Conservation (phyloP, 73 alveolate species). For the Paramecium biaurelia region DNA sequence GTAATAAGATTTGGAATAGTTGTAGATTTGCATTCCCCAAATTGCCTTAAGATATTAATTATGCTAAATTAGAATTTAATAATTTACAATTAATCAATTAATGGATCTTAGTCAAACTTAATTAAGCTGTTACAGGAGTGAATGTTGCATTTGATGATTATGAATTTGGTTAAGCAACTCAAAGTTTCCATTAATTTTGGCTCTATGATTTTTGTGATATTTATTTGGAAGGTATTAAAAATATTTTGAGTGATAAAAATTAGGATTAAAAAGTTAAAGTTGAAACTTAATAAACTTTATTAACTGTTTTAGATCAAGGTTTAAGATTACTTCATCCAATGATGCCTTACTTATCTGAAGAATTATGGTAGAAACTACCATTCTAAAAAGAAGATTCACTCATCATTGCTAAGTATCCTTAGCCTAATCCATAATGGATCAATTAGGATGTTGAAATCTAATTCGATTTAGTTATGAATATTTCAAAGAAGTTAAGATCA, state of each 20-base stretch:
- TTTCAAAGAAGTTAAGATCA: slow-evolving; percentile 40
- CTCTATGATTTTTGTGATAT: slow-evolving; percentile 88
- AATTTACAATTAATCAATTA: slow-evolving; percentile 79
- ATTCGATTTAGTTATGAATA: background rate
- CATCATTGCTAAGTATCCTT: slow-evolving; percentile 85
- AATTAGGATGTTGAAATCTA: slow-evolving; percentile 70
- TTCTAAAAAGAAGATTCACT: slow-evolving; percentile 77
- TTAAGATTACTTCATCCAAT: slow-evolving; percentile 94
- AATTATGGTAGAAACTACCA: slow-evolving; percentile 97
- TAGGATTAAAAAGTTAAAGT: slow-evolving; percentile 76
- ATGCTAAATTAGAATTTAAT: slow-evolving; percentile 70
- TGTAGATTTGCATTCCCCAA: slow-evolving; percentile 82
- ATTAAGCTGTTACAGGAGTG: slow-evolving; percentile 66
- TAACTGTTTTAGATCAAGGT: slow-evolving; percentile 80
- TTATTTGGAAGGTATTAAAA: slow-evolving; percentile 91
- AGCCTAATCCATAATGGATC: slow-evolving; percentile 60
- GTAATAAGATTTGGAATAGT: slow-evolving; percentile 95
- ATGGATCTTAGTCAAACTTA: slow-evolving; percentile 91
- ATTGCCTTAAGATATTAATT: slow-evolving; percentile 79
- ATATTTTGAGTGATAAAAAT: slow-evolving; percentile 70
- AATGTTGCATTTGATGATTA: slow-evolving; percentile 79
- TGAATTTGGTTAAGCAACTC: slow-evolving; percentile 89
- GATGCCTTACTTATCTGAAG: slow-evolving; percentile 97
- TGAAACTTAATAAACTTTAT: slow-evolving; percentile 84
- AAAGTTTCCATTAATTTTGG: slow-evolving; percentile 86